Percentiles rank a stretch among this genome's conserved stretches.
These are phyloP conservation scores for Handroanthus guayacan DNA, from an alignment of 257 asterid genomes.

Conservation along the genomic window DNA sequence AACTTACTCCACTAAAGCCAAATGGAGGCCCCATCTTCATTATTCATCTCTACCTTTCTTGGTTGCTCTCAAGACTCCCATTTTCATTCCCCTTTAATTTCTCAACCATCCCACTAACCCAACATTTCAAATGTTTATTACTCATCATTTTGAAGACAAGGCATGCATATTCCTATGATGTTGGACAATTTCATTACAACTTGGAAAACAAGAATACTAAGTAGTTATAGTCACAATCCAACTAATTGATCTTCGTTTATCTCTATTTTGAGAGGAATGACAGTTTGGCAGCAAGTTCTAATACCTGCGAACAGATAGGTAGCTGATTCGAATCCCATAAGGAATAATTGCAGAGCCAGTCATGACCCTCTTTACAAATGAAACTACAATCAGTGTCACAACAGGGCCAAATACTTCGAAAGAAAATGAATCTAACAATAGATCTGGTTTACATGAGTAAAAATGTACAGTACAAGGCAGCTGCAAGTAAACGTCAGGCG, in stretches of 20 bases:
- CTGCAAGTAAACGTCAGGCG: neutral
- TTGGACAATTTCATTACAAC: neutral
- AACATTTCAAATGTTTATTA: conserved; percentile 26
- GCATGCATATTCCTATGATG: conserved; percentile 29
- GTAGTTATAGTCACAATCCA: too few species aligned
- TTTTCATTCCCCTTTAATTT: neutral
- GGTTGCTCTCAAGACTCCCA: conserved; percentile 32
- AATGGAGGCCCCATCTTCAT: conserved; percentile 53
- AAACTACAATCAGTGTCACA: too few species aligned
- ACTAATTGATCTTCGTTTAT: too few species aligned
- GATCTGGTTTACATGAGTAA: conserved; percentile 27
- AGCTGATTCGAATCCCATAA: too few species aligned
- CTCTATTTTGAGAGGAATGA: too few species aligned
- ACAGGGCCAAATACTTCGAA: too few species aligned
- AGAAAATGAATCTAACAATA: conserved; percentile 11
- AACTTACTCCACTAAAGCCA: conserved; percentile 53
- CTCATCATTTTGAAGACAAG: conserved; percentile 28
- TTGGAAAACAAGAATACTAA: neutral
- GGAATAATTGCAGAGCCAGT: too few species aligned
- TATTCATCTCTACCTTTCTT: conserved; percentile 40
- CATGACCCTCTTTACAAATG: too few species aligned
- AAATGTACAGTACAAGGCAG: conserved; percentile 24
- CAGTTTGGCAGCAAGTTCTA: too few species aligned
- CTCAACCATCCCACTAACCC: conserved; percentile 32
- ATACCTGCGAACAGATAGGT: too few species aligned